Evolutionary conservation across 805 yeast species (phyloP), one percentile per base, ranked within the genome.

Genomic region (Blastobotrys parvus): DNA sequence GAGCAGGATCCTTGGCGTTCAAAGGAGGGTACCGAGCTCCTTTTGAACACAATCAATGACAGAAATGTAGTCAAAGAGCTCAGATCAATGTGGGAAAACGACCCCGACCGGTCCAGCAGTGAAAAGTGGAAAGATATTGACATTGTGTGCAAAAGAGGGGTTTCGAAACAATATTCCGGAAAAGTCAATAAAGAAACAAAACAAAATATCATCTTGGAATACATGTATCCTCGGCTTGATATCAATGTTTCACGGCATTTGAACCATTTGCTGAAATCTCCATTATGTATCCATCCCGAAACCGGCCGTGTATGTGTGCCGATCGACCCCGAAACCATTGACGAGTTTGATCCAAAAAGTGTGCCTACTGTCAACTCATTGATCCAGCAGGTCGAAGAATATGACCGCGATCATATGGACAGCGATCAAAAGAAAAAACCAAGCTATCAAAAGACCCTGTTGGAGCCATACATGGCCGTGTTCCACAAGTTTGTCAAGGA

Each of bases 251-350:
- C 97, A 5, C 75, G 81, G 52, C 92, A 84, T 60, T 71, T 89
- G 56, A 86, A 80, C 64, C 98, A 92, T 68, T 78, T 92, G 64
- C 73, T 92, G 54, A 92, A 92, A 60, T 84, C 97, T 1, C 98
- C 98, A 15, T 92, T 92, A 61, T 90, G 97, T 67, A 80, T 92
- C 35, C 98, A 92, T 61, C 98, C 98, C 1, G 80, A 87, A 2
- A 92, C 98, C 0, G 96, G 96, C 5, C 82, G 85, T 55, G 84
- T 92, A 2, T 92, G 97, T 75, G 95, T 92, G 5, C 96, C 97
- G 0, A 59, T 72, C 37, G 65, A 61, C 41, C 48, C 62, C 0
- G 57, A 49, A 3, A 57, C 64, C 32, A 45, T 53, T 17, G 56
- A 53, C 15, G 77, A 77, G 3, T 92, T 90, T 57, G 78, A 82